These are phyloP conservation scores for Gossypium arboreum DNA, from an alignment of 345 rosid species.

Conservation along the genomic window DNA sequence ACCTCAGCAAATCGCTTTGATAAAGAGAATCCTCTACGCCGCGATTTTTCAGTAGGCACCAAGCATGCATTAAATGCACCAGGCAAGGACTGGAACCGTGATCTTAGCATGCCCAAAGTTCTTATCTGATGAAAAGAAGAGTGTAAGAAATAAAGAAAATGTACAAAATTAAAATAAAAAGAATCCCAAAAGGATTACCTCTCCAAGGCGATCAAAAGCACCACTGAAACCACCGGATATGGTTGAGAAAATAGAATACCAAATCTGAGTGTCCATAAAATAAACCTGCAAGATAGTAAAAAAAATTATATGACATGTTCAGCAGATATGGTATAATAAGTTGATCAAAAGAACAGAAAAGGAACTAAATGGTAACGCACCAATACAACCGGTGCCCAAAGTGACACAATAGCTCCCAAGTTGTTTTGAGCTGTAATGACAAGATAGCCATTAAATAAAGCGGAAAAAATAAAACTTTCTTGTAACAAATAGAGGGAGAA, in stretches of 20 bases:
- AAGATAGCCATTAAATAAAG: slow-evolving; percentile 15
- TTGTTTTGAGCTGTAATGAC: slow-evolving; percentile 57
- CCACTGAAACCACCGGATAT: slow-evolving; percentile 87
- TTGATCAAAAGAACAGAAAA: slow-evolving; percentile 1
- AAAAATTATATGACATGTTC: slow-evolving; percentile 21
- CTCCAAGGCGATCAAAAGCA: slow-evolving; percentile 93
- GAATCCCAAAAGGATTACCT: slow-evolving; percentile 42
- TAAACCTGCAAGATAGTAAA: slow-evolving; percentile 17
- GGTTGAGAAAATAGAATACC: slow-evolving; percentile 88
- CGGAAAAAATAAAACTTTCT: neutral
- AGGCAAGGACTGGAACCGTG: slow-evolving; percentile 91
- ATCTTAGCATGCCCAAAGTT: slow-evolving; percentile 92
- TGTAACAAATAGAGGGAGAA: neutral
- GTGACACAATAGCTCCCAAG: slow-evolving; percentile 68
- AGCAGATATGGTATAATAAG: neutral
- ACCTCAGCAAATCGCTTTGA: slow-evolving; percentile 87
- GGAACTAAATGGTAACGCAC: slow-evolving; percentile 30
- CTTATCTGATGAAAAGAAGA: slow-evolving; percentile 52
- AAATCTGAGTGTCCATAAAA: slow-evolving; percentile 80
- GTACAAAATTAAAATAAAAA: neutral
- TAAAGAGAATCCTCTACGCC: slow-evolving; percentile 81
- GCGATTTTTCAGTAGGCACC: slow-evolving; percentile 79
- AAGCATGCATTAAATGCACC: slow-evolving; percentile 81
- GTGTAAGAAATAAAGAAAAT: neutral
- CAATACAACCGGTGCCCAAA: slow-evolving; percentile 82